These are phyloP conservation scores for Spencermartinsiella ligniputridi DNA, from an alignment of 1,139 yeast species.

Conservation along the genomic window DNA sequence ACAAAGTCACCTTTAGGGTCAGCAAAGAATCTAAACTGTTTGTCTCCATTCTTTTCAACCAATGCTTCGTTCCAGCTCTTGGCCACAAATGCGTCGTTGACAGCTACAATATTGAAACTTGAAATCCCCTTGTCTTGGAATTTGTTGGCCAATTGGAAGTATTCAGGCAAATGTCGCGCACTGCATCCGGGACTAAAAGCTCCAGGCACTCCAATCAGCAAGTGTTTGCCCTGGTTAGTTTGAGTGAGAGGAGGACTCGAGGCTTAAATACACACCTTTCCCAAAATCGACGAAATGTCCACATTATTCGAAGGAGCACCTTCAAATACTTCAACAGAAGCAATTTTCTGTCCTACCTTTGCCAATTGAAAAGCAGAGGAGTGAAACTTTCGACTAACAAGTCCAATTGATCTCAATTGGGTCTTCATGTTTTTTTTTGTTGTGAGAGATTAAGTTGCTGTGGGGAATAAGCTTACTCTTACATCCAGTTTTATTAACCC, in stretches of 20 bases:
- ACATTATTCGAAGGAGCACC: conserved; percentile 66
- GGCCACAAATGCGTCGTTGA: conserved; percentile 82
- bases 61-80: conserved; percentile 67
- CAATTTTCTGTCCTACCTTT: conserved; percentile 43
- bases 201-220: conserved; percentile 83
- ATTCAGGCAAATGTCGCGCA: conserved; percentile 76
- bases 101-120: conserved; percentile 63
- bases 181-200: conserved; percentile 89
- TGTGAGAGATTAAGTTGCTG: no score
- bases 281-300: conserved; percentile 54
- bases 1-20: conserved; percentile 75
- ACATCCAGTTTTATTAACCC: no score
- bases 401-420: background rate
- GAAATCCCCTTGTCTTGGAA: conserved; percentile 62
- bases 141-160: conserved; percentile 45
- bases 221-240: conserved; percentile 44
- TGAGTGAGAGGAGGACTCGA: background rate
- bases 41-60: conserved; percentile 33
- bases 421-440: no score
- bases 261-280: conserved; percentile 19
- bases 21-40: conserved; percentile 55
- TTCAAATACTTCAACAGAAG: conserved; percentile 52
- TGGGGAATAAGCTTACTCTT: no score
- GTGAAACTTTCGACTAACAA: conserved; percentile 24
- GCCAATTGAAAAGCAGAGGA: conserved; percentile 25